Evolutionary conservation across 441 rosid genomes (phyloP).

Genomic region (Erodium moschatum): DNA sequence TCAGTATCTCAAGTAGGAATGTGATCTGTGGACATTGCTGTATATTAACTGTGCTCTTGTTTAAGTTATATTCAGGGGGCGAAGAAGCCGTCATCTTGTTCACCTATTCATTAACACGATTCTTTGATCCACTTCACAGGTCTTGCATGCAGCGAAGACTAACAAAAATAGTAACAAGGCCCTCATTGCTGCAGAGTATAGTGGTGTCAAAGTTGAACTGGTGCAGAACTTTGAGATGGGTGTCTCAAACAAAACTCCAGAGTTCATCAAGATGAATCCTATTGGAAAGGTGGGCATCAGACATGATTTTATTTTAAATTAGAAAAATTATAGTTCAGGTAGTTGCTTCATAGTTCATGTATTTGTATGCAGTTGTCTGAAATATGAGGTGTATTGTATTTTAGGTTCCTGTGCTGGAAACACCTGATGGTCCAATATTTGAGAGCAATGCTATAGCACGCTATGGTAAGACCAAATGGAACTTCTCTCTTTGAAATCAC

Average conservation of each 20-base stretch:
- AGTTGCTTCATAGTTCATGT: background rate
- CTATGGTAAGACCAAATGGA: conserved; percentile 29
- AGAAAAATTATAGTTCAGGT: background rate
- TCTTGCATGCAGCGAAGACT: conserved; percentile 9
- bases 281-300: conserved; percentile 39
- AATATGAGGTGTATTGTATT: background rate
- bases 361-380: background rate
- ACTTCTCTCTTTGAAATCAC: background rate
- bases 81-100: background rate
- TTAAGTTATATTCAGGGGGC: background rate
- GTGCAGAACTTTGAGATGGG: conserved; percentile 41
- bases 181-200: conserved; percentile 27
- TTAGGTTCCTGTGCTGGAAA: conserved; percentile 26
- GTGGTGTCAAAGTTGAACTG: conserved; percentile 27
- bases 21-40: background rate
- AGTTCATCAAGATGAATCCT: conserved; percentile 53
- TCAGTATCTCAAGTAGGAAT: background rate
- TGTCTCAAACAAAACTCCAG: conserved; percentile 45
- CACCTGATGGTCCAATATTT: conserved; percentile 24
- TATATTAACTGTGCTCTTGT: background rate
- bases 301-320: background rate
- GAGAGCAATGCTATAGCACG: conserved; percentile 52
- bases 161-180: conserved; percentile 19
- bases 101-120: background rate
- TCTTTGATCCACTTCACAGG: background rate